These are phyloP conservation scores for Pythium monospermum DNA, from an alignment of 352 stramenopile species.

Conservation along the genomic window DNA sequence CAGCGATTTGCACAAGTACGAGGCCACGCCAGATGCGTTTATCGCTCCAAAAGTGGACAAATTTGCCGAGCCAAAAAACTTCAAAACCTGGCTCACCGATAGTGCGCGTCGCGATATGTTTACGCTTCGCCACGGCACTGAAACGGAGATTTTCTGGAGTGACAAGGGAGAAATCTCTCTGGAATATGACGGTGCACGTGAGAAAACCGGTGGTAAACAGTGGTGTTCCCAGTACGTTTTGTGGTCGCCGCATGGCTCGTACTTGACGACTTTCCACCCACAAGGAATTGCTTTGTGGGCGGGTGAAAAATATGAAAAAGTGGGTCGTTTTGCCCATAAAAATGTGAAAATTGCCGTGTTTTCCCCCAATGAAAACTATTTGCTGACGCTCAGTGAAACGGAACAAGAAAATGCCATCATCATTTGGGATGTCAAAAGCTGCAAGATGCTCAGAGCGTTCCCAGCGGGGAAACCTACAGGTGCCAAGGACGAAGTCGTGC, in stretches of 20 bases:
- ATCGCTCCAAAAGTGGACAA: constrained; percentile 76
- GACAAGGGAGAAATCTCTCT: constrained; percentile 87
- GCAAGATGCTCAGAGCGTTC: constrained; percentile 83
- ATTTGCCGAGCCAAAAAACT: constrained; percentile 91
- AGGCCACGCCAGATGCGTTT: constrained; percentile 64
- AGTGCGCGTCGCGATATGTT: constrained; percentile 92
- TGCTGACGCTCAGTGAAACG: constrained; percentile 95
- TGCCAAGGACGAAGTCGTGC: constrained; percentile 65
- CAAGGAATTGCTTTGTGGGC: constrained; percentile 98
- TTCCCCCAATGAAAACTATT: constrained; percentile 95
- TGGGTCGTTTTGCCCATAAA: constrained; percentile 94
- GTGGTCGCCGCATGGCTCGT: constrained; percentile 96
- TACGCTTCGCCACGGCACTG: constrained; percentile 90
- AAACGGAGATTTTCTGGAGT: constrained; percentile 97
- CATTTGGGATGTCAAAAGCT: constrained; percentile 94
- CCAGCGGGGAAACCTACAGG: constrained; percentile 73
- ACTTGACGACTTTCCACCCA: constrained; percentile 97
- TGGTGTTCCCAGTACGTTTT: constrained; percentile 98
- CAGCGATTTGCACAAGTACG: constrained; percentile 80
- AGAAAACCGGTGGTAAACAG: constrained; percentile 94
- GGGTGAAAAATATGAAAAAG: constrained; percentile 95
- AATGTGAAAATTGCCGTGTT: constrained; percentile 95
- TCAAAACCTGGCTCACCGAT: constrained; percentile 93
- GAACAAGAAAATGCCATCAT: constrained; percentile 94
- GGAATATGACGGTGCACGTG: constrained; percentile 94